Evolutionary conservation across 306 rosid species (phyloP).

Genomic region (Luffa aegyptiaca): DNA sequence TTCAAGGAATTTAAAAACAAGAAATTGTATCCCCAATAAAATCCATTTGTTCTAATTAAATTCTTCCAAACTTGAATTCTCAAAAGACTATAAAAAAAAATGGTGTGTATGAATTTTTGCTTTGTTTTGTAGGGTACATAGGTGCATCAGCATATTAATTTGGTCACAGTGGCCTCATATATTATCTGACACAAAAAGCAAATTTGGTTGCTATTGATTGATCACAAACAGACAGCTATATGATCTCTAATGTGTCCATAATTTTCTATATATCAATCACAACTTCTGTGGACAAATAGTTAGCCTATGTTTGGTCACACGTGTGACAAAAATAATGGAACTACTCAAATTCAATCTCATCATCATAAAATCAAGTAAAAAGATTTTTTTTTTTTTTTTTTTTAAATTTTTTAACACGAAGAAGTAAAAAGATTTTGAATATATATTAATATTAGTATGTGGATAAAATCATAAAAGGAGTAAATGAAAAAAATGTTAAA

Average conservation of each 20-base stretch:
- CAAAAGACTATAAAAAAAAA: background rate
- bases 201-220: background rate
- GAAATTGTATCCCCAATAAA: too few relatives aligned
- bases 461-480: too few relatives aligned
- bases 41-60: too few relatives aligned
- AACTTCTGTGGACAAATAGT: background rate
- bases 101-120: background rate
- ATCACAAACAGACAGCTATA: background rate
- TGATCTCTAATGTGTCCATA: background rate
- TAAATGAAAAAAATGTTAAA: too few relatives aligned
- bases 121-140: background rate
- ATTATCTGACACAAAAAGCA: conserved; percentile 1
- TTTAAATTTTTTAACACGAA: too few relatives aligned
- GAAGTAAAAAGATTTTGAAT: too few relatives aligned
- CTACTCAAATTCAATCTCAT: background rate
- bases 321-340: background rate
- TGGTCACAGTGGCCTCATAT: background rate
- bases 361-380: background rate
- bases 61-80: background rate
- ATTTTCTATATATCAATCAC: background rate
- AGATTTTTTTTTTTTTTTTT: too few relatives aligned
- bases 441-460: too few relatives aligned
- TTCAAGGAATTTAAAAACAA: too few relatives aligned
- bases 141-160: background rate
- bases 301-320: background rate